phyloP scores from a whole-genome alignment of 768 basidiomycete genomes.

The Mycena haematopus region DNA sequence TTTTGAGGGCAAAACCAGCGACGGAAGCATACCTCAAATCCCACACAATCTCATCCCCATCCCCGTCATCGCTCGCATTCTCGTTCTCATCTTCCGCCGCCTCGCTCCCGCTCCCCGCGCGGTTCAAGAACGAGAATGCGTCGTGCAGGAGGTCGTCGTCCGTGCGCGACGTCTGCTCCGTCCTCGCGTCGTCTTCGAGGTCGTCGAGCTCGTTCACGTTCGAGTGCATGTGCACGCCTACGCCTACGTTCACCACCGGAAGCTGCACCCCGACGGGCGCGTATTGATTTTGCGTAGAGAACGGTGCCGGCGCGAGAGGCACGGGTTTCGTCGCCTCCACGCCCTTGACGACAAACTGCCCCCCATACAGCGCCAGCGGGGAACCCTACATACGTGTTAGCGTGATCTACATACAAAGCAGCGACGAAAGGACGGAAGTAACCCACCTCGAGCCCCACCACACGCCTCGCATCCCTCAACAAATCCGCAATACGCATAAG shows the following conservation, averaged over 20 bases:
- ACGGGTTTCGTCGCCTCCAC: conserved; percentile 29
- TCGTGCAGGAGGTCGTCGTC: conserved; percentile 75
- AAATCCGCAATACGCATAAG: conserved; percentile 93
- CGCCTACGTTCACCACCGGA: too few species aligned
- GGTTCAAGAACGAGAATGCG: not conserved
- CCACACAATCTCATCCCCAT: conserved; percentile 68
- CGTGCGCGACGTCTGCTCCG: conserved; percentile 72
- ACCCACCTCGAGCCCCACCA: conserved; percentile 67
- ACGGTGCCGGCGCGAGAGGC: not conserved
- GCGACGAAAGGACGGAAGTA: not conserved
- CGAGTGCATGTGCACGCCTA: too few species aligned
- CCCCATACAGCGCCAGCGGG: conserved; percentile 45
- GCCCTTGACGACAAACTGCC: conserved; percentile 42
- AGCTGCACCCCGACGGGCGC: too few species aligned
- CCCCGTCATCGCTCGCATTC: conserved; percentile 44
- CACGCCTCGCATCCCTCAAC: conserved; percentile 67
- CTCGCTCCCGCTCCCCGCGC: not conserved
- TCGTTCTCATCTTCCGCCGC: conserved; percentile 30
- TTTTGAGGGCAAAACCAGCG: too few species aligned
- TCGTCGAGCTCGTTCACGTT: not conserved
- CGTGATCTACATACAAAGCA: not conserved
- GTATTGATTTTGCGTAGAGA: not conserved
- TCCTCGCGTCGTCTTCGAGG: conserved; percentile 64
- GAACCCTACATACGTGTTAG: conserved; percentile 41
- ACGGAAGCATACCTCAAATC: conserved; percentile 58